Base-by-base conservation (phyloP, 306 rosid genomes). In the Glycine tomentella region DNA sequence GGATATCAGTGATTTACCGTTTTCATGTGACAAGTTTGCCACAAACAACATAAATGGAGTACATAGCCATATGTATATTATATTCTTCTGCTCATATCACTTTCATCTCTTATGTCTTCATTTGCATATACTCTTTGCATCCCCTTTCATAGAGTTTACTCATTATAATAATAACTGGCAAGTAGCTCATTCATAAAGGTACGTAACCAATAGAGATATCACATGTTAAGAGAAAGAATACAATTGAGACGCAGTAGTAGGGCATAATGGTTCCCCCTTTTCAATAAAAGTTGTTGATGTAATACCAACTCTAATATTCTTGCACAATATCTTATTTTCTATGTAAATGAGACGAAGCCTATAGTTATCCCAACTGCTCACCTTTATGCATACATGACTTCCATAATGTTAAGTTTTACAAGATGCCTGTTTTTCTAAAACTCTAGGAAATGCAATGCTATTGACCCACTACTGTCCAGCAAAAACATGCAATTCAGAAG, bases 401-500 rank as follows among this genome's bases (percentile, higher is more conserved):
- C 50, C 65, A 66, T 17, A 40, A 44, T 64, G 80, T 55, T 42
- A 20, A n/a, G 75, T 79, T 74, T 67, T n/a, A 7, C 4, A 40
- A 34, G 8, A 78, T 33, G 64, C 40, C 20, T 63, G 67, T 52
- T 58, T 79, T 57, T 10, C 50, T 68, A 80, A 75, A 80, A 79
- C 9, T 77, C 67, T 56, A 38, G 81, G 46, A 81, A 77, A 65
- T 16, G 33, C 74, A 50, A 69, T 81, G 78, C 65, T 16, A 68
- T 71, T 71, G 61, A 36, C 74, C 48, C 25, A 42, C 66, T 65
- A 34, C 15, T 63, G 52, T 53, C 81, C 68, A 78, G 72, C 50
- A 76, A 77, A 85, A 46, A 61, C 70, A 13, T 53, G 72, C 46
- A 71, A 65, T 83, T 65, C 64, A 14, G 76, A 66, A 68, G 75